Conservation (phyloP, 805 yeast species). For the Tetrapisispora fleetii region DNA sequence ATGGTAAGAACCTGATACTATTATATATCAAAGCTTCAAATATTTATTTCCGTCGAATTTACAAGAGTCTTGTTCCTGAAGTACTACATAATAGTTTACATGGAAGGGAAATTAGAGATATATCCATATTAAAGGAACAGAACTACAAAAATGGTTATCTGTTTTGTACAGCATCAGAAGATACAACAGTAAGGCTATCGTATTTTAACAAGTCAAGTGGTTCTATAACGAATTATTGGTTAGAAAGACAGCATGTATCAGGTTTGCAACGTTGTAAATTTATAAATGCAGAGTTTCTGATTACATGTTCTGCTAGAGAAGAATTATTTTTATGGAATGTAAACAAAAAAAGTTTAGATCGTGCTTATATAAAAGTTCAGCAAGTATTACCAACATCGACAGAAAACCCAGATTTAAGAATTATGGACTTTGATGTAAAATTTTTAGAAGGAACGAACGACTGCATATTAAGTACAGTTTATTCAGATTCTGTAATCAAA, state of each 20-base stretch:
- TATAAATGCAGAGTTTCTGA: conserved; percentile 39
- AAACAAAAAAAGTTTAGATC: conserved; percentile 24
- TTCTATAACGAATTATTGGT: conserved; percentile 39
- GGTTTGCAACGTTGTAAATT: conserved; percentile 73
- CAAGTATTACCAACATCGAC: conserved; percentile 47
- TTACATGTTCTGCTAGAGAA: conserved; percentile 73
- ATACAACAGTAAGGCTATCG: conserved; percentile 64
- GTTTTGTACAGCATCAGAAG: conserved; percentile 79
- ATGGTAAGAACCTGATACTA: conserved; percentile 34
- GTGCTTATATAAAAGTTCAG: conserved; percentile 39
- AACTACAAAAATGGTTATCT: conserved; percentile 29
- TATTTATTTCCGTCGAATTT: conserved; percentile 32
- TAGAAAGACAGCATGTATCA: conserved; percentile 73
- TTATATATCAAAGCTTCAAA: conserved; percentile 50
- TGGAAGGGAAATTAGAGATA: conserved; percentile 82
- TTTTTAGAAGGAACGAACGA: conserved; percentile 25
- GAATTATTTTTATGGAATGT: conserved; percentile 78
- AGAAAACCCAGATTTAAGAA: conserved; percentile 70
- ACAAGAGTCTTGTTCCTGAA: conserved; percentile 20
- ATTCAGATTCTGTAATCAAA: conserved; percentile 74
- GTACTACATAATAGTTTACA: conserved; percentile 59
- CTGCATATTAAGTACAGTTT: conserved; percentile 49
- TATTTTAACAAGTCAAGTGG: conserved; percentile 32
- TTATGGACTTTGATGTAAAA: conserved; percentile 70
- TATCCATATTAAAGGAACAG: conserved; percentile 40